Evolutionary conservation across 225 moss, liverwort and hornwort species (phyloP).

Genomic region (Takakia lepidozioides): DNA sequence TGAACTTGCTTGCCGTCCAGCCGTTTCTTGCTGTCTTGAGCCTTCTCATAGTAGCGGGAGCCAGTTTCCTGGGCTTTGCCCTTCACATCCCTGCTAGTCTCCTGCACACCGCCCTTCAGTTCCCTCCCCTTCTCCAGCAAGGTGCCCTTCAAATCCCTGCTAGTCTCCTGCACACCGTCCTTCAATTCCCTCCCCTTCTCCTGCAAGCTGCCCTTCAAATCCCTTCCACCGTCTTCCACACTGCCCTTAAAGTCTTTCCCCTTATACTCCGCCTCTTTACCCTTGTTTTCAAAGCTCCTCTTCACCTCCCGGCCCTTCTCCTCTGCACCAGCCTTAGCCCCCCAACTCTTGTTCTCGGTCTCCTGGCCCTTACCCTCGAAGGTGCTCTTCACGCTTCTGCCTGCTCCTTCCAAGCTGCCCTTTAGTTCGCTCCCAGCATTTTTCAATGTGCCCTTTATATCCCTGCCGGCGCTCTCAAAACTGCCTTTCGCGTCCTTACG

Average conservation of each 20-base stretch:
- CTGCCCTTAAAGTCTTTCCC: slow-evolving; percentile 25
- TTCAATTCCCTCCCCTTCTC: slow-evolving; percentile 34
- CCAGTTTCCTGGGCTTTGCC: slow-evolving; percentile 32
- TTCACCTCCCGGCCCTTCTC: slow-evolving; percentile 23
- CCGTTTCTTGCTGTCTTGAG: slow-evolving; percentile 23
- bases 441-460: slow-evolving; percentile 26
- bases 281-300: slow-evolving; percentile 9
- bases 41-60: slow-evolving; percentile 18
- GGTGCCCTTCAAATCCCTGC: slow-evolving; percentile 19
- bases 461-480: slow-evolving; percentile 20
- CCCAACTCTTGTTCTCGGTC: slow-evolving; percentile 21
- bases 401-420: neutral
- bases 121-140: slow-evolving; percentile 7
- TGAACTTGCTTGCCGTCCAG: slow-evolving; percentile 35
- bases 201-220: slow-evolving; percentile 15
- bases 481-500: slow-evolving; percentile 17
- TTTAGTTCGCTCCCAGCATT: slow-evolving; percentile 12
- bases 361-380: slow-evolving; percentile 15
- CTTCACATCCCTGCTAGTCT: slow-evolving; percentile 25
- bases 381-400: slow-evolving; percentile 14
- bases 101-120: too few species aligned
- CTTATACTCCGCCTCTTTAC: slow-evolving; percentile 21
- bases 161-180: too few species aligned
- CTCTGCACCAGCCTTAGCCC: slow-evolving; percentile 12
- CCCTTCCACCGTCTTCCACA: slow-evolving; percentile 19